Conservation (phyloP, 2,329 filamentous ascomycete species). For the Cercospora zeina region DNA sequence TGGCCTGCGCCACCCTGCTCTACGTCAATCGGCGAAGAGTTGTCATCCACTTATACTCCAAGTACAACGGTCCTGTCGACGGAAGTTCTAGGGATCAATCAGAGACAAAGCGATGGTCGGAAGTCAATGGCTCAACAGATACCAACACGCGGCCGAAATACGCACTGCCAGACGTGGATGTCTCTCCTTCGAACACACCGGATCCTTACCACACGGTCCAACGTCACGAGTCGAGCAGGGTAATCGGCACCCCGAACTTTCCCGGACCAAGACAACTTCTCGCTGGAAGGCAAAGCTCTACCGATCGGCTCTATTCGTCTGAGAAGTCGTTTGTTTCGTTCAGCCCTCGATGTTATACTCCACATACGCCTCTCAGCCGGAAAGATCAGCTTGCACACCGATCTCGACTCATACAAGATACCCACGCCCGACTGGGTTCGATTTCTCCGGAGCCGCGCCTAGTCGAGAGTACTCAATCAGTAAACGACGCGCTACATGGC, state of each 20-base stretch:
- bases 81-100: not conserved
- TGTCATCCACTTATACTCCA: slow-evolving; percentile 14
- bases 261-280: slow-evolving; percentile 8
- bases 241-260: slow-evolving; percentile 8
- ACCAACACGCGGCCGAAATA: not conserved
- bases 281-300: not conserved
- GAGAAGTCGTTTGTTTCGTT: not conserved
- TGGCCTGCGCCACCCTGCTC: not conserved
- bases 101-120: slow-evolving; percentile 11
- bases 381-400: slow-evolving; percentile 20
- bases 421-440: slow-evolving; percentile 11
- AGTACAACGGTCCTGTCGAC: not conserved
- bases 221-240: slow-evolving; percentile 7
- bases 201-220: not conserved
- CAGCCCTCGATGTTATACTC: slow-evolving; percentile 13
- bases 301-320: not conserved
- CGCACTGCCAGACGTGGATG: slow-evolving; percentile 10
- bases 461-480: slow-evolving; percentile 1
- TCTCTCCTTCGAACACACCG: slow-evolving; percentile 1
- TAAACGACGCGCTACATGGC: not conserved
- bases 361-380: slow-evolving; percentile 18
- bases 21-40: slow-evolving; percentile 14
- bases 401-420: slow-evolving; percentile 18
- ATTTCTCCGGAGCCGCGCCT: slow-evolving; percentile 13
- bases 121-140: not conserved